Evolutionary conservation across 1,139 yeast genomes (phyloP).

Genomic region (Schwanniomyces etchellsii): DNA sequence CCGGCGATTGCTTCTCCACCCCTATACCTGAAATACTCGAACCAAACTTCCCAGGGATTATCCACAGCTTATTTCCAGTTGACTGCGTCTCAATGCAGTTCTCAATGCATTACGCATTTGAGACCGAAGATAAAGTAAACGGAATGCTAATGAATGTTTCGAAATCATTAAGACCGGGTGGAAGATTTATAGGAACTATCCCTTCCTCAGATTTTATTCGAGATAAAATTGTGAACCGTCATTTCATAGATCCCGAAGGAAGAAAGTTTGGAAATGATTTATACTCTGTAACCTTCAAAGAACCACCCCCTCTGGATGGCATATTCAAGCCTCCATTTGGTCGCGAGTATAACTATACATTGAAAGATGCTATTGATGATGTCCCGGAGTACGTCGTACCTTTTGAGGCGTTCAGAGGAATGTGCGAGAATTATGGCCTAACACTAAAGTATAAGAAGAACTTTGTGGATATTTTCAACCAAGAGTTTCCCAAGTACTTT

Average conservation of each 20-base stretch:
- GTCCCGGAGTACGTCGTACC: slow-evolving; percentile 99
- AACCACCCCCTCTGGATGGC: slow-evolving; percentile 70
- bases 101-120: slow-evolving; percentile 92
- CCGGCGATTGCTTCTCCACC: slow-evolving; percentile 84
- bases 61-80: slow-evolving; percentile 71
- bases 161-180: slow-evolving; percentile 71
- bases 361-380: slow-evolving; percentile 91
- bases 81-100: slow-evolving; percentile 88
- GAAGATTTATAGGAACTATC: slow-evolving; percentile 85
- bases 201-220: slow-evolving; percentile 86
- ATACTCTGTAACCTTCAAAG: slow-evolving; percentile 73
- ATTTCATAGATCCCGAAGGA: slow-evolving; percentile 38
- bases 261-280: slow-evolving; percentile 80
- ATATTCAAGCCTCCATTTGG: slow-evolving; percentile 76
- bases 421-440: slow-evolving; percentile 81
- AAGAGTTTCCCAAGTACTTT: slow-evolving; percentile 67
- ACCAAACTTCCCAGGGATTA: slow-evolving; percentile 45
- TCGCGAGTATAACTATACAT: slow-evolving; percentile 71
- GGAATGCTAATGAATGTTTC: slow-evolving; percentile 71
- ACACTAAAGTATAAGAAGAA: slow-evolving; percentile 69
- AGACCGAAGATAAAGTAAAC: slow-evolving; percentile 73
- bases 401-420: slow-evolving; percentile 74
- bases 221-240: slow-evolving; percentile 48
- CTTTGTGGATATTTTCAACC: slow-evolving; percentile 77
- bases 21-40: slow-evolving; percentile 68